Evolutionary conservation across 805 yeast species (phyloP).

Genomic region (fission yeast (Schizosaccharomyces pombe)): ASM294v3 CU329670.1:721501-722000

Average conservation of each 20-base stretch:
- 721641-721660: neutral
- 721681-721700: neutral
- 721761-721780: neutral
- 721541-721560: no score
- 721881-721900: conserved; percentile 58
- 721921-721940: conserved; percentile 50
- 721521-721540: no score
- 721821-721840: neutral
- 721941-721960: conserved; percentile 70
- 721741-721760: neutral
- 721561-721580: no score
- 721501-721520: no score
- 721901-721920: conserved; percentile 45
- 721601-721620: neutral
- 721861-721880: conserved; percentile 65
- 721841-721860: neutral
- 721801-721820: neutral
- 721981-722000: conserved; percentile 29
- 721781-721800: neutral
- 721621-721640: neutral
- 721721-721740: neutral
- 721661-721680: neutral
- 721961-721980: conserved; percentile 37
- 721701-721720: neutral
- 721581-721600: neutral